A percentile compares a stretch with the other conserved stretches of the same genome.
These are phyloP conservation scores for Cucurbita pepo DNA, from an alignment of 306 rosid genomes.

Conservation along the genomic window DNA sequence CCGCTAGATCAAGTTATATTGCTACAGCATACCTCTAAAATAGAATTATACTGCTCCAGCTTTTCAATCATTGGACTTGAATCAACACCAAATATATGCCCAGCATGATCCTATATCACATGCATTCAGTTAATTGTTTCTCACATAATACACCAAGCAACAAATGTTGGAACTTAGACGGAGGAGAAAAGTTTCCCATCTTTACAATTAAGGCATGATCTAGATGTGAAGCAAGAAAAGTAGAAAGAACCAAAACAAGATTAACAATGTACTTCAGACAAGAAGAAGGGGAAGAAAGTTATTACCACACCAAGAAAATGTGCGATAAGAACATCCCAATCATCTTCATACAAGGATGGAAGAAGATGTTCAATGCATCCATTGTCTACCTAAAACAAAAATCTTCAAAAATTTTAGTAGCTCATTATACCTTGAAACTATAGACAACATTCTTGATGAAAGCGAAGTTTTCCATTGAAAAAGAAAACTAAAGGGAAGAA, in stretches of 20 bases:
- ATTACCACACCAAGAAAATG: conserved; percentile 99
- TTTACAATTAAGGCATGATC: neutral
- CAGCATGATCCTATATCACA: conserved; percentile 74
- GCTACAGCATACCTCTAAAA: conserved; percentile 40
- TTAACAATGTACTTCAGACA: neutral
- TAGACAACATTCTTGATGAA: neutral
- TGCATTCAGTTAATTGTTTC: neutral
- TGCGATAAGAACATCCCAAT: conserved; percentile 94
- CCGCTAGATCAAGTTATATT: neutral
- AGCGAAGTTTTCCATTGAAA: neutral
- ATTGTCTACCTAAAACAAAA: conserved; percentile 62
- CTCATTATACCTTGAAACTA: neutral
- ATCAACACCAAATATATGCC: conserved; percentile 95
- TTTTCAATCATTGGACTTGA: conserved; percentile 78
- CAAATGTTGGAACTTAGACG: neutral
- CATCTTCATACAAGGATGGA: conserved; percentile 65
- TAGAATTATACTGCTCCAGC: conserved; percentile 70
- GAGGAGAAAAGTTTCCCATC: neutral
- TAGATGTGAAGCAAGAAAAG: neutral
- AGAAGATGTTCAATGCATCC: conserved; percentile 85
- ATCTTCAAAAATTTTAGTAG: neutral
- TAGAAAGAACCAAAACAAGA: neutral
- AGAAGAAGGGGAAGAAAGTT: neutral
- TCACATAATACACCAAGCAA: neutral
- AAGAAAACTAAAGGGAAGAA: neutral